Evolutionary conservation across 768 basidiomycete species (phyloP).

Genomic region (Leccinum variicolor): DNA sequence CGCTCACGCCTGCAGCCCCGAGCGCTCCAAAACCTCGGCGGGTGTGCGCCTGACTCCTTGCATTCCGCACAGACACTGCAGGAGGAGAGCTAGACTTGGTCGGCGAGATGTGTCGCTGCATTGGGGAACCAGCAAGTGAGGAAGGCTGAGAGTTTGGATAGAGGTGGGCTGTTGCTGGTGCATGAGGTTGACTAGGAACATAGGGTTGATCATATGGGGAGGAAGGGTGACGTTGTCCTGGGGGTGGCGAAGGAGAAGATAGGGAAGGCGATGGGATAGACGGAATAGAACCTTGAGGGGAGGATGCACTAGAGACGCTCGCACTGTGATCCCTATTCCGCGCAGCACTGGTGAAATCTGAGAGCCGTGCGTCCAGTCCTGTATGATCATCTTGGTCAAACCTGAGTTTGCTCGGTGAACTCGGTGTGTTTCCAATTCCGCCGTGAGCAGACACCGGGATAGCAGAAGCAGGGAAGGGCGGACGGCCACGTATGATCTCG

Average conservation of each 20-base stretch:
- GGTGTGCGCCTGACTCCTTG: slow-evolving; percentile 46
- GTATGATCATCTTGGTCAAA: slow-evolving; percentile 10
- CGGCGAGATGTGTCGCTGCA: slow-evolving; percentile 48
- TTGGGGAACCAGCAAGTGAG: slow-evolving; percentile 31
- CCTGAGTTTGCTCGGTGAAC: slow-evolving; percentile 30
- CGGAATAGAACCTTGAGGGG: slow-evolving; percentile 75
- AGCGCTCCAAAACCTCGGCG: slow-evolving; percentile 43
- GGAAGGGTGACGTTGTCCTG: slow-evolving; percentile 24
- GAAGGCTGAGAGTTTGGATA: slow-evolving; percentile 15
- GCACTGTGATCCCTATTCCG: slow-evolving; percentile 60
- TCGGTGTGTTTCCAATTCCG: slow-evolving; percentile 9
- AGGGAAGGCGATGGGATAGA: slow-evolving; percentile 74
- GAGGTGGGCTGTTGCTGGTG: slow-evolving; percentile 9
- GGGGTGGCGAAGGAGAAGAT: slow-evolving; percentile 43
- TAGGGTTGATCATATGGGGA: slow-evolving; percentile 22
- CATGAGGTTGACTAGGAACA: slow-evolving; percentile 3
- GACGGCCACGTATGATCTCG: slow-evolving; percentile 44
- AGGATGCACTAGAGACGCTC: slow-evolving; percentile 71
- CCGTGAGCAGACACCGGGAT: slow-evolving; percentile 1
- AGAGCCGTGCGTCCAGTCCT: slow-evolving; percentile 35
- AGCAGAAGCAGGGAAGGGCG: slow-evolving; percentile 18
- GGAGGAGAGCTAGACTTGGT: slow-evolving; percentile 64
- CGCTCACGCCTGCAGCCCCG: slow-evolving; percentile 42
- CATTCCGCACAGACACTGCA: slow-evolving; percentile 52
- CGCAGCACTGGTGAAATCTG: slow-evolving; percentile 24